Evolutionary conservation across 1,139 yeast genomes (phyloP), one percentile per base, ranked within the genome.

Genomic region (Dujonia santamariae): DNA sequence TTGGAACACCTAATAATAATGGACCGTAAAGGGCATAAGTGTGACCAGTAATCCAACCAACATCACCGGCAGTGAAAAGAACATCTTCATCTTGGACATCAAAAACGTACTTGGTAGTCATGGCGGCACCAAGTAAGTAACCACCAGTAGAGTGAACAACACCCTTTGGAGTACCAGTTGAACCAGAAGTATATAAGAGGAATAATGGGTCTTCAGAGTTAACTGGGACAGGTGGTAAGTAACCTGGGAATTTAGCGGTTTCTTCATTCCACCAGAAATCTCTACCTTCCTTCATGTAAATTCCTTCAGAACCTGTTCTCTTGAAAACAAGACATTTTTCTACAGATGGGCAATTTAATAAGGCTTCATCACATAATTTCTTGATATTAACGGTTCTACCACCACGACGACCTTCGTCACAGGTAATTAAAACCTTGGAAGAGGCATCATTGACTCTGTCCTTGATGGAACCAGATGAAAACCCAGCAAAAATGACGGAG

Each of bases 21-120:
- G 98, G 97, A 44, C 97, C 97, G 59, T 92, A 92, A 42, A 90
- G 71, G 24, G 95, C 96, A 56, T 92, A 92, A 25, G 97, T 84
- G 65, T 92, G 98, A 51, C 98, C 98, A 27, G 98, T 92, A 58
- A 92, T 92, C 98, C 98, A 92, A 60, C 98, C 98, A 36, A 92
- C 96, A 62, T 92, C 98, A 60, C 97, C 97, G 36, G 97, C 97
- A 35, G 97, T 90, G 73, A 92, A 92, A 42, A 92, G 71, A 36
- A 85, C 75, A 61, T 92, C 98, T 51, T 85, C 84, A 36, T 81
- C 78, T 59, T 87, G 96, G 39, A 92, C 75, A 61, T 94, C 98
- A 58, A 92, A 92, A 38, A 90, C 85, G 62, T 90, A 92, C 63
- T 83, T 85, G 40, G 97, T 86, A 39, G 97, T 87, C 65, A 90